Conservation (phyloP, 768 basidiomycete species). For the Agaricus bisporus region DNA sequence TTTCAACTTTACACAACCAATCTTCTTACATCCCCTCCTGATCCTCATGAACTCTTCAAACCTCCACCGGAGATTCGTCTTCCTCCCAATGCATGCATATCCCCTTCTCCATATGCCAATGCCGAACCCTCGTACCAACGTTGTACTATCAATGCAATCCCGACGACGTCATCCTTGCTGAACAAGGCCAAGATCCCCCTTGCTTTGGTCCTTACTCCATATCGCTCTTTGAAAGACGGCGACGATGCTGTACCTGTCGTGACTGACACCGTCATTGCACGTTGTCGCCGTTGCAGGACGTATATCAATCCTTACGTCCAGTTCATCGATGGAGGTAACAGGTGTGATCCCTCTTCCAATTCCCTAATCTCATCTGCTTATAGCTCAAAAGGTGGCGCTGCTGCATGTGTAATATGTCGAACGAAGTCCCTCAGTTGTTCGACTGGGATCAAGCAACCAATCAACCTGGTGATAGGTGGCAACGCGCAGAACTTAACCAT, state of each 20-base stretch:
- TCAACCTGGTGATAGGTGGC: conserved; percentile 94
- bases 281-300: conserved; percentile 91
- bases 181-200: conserved; percentile 89
- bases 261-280: conserved; percentile 90
- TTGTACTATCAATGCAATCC: conserved; percentile 86
- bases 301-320: conserved; percentile 98
- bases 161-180: conserved; percentile 81
- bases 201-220: conserved; percentile 84
- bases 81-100: conserved; percentile 78
- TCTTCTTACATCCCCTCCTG: conserved; percentile 87
- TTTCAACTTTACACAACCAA: conserved; percentile 84
- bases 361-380: background rate
- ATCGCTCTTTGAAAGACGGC: conserved; percentile 79
- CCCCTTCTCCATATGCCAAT: conserved; percentile 73
- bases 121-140: conserved; percentile 91
- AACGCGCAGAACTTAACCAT: conserved; percentile 88
- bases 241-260: conserved; percentile 85
- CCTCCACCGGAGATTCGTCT: conserved; percentile 88
- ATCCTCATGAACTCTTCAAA: conserved; percentile 74
- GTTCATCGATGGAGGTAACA: conserved; percentile 96
- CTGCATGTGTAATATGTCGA: conserved; percentile 97
- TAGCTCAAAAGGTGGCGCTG: conserved; percentile 77
- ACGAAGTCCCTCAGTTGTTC: conserved; percentile 96
- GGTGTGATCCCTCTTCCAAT: conserved; percentile 33
- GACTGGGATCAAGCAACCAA: conserved; percentile 96